Evolutionary conservation across 2,329 filamentous ascomycete genomes (phyloP), one percentile per base, ranked within the genome.

Genomic region (Penicillium hesseltinei): DNA sequence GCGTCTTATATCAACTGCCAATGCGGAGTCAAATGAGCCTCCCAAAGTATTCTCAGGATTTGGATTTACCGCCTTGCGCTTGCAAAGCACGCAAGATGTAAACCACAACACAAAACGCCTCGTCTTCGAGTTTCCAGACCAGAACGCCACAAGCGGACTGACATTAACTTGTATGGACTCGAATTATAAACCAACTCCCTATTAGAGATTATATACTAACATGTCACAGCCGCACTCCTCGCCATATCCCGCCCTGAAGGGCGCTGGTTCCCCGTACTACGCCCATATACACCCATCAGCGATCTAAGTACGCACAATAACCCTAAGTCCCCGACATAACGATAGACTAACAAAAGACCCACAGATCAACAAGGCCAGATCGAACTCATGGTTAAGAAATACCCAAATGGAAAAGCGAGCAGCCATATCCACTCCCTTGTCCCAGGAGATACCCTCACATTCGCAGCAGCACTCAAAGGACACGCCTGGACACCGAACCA

Each of bases 201-300:
- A 19, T 45, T 19, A 21, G 1, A n/a, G 31, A 13, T 8, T 31
- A n/a, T 11, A 38, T 51, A 19, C 44, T 59, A 48, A 62, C 33
- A 13, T 7, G 5, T 10, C 21, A 0, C 52, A 81, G 80, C 76
- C 73, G 80, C 87, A 3, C 74, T 90, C 2, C 76, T 90, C 38
- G 86, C 86, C 1, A 69, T 84, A 39, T 81, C 85, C 2, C 83
- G 82, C 62, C 85, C 87, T 0, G 72, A 80, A 11, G 84, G 83
- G 7, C 71, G 77, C 48, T 83, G 80, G 77, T 67, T 85, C 4
- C 87, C 88, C 0, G 82, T 83, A 1, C 71, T 87, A 11, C 78
- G 88, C 42, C 88, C 87, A 0, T 90, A 90, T 63, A 89, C 87
- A 0, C 88, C 88, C 0, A 77, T 88, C 51, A 85, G 78, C 61